Evolutionary conservation across 2,329 filamentous ascomycete genomes (phyloP).

Genomic region (Trichoderma sp.): DNA sequence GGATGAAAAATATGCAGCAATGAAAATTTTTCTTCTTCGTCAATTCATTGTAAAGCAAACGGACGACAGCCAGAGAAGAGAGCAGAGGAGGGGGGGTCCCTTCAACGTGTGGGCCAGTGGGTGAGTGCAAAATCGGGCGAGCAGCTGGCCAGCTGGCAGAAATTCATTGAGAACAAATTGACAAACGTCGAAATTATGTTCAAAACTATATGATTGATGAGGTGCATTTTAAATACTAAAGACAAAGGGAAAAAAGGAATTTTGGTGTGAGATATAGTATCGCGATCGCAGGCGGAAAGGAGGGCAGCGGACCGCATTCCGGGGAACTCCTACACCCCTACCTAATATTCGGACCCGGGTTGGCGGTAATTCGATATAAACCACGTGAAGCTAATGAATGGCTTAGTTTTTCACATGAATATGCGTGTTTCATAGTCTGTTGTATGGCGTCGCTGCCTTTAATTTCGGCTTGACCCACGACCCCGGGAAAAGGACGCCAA

Average conservation of each 20-base stretch:
- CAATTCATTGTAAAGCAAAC: conserved; percentile 3
- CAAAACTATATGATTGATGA: neutral
- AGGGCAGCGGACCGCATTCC: neutral
- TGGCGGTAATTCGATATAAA: neutral
- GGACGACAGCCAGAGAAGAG: neutral
- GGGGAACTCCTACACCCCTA: neutral
- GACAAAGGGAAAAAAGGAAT: neutral
- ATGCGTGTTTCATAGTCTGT: neutral
- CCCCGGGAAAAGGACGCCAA: neutral
- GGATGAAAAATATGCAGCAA: neutral
- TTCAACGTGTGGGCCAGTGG: neutral
- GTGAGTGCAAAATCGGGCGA: conserved; percentile 2
- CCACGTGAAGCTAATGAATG: neutral
- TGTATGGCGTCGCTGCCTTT: neutral
- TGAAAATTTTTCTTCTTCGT: neutral
- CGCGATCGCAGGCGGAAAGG: neutral
- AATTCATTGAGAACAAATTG: neutral
- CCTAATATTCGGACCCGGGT: neutral
- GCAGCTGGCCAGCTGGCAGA: conserved; percentile 17
- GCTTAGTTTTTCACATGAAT: neutral
- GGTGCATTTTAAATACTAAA: neutral
- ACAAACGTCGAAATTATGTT: neutral
- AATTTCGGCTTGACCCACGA: neutral
- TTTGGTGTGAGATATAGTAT: neutral
- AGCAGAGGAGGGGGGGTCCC: neutral